Evolutionary conservation across 495 filamentous ascomycete species (phyloP).

Genomic region (Aspergillus taichungensis): DNA sequence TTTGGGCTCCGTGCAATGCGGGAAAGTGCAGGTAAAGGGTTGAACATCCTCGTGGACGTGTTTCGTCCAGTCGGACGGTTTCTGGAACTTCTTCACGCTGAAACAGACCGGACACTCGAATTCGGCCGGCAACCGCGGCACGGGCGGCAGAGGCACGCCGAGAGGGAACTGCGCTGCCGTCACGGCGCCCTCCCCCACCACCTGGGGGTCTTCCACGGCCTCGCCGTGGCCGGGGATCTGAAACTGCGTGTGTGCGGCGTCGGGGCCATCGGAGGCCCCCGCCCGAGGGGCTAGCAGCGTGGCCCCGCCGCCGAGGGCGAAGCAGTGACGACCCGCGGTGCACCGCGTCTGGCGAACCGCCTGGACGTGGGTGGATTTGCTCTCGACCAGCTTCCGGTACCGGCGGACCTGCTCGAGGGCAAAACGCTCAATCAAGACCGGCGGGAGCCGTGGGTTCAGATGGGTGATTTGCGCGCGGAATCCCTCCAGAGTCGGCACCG

Average conservation of each 20-base stretch:
- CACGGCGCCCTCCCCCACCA: slow-evolving; percentile 56
- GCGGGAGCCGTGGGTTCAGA: slow-evolving; percentile 60
- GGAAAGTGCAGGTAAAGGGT: slow-evolving; percentile 92
- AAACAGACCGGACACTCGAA: slow-evolving; percentile 94
- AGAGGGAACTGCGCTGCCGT: slow-evolving; percentile 63
- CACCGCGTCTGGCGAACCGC: slow-evolving; percentile 48
- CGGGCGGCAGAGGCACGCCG: slow-evolving; percentile 78
- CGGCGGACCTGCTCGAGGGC: slow-evolving; percentile 69
- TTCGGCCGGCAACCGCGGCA: slow-evolving; percentile 68
- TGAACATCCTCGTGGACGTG: slow-evolving; percentile 94
- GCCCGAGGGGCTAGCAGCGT: slow-evolving; percentile 41
- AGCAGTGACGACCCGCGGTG: slow-evolving; percentile 51
- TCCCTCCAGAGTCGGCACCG: slow-evolving; percentile 64
- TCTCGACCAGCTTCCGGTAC: slow-evolving; percentile 69
- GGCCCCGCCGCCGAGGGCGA: slow-evolving; percentile 52
- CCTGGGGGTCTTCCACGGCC: slow-evolving; percentile 54
- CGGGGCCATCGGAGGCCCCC: slow-evolving; percentile 38
- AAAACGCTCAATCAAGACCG: slow-evolving; percentile 72
- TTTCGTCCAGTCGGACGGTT: slow-evolving; percentile 97
- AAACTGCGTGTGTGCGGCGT: slow-evolving; percentile 40
- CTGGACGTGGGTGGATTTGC: slow-evolving; percentile 60
- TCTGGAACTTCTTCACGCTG: slow-evolving; percentile 79
- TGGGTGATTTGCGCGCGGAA: slow-evolving; percentile 68
- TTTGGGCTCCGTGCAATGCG: slow-evolving; percentile 75
- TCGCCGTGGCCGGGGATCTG: slow-evolving; percentile 42